These are phyloP conservation scores for Leptographium procerum DNA, from an alignment of 2,329 filamentous ascomycete genomes.

Conservation along the genomic window DNA sequence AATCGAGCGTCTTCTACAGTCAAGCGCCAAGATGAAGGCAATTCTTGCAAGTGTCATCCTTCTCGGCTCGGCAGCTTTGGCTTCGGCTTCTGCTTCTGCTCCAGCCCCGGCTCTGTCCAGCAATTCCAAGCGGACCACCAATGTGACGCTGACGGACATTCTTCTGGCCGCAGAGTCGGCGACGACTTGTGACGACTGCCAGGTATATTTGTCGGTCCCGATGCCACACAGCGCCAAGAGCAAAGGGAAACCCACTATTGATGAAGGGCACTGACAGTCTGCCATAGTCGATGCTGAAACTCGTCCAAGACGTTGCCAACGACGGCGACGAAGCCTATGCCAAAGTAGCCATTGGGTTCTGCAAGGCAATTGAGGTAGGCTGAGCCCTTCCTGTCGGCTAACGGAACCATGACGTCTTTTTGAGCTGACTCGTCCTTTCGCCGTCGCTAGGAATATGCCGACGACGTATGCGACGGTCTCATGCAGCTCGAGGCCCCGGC, in stretches of 20 bases:
- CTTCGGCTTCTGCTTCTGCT: too few relatives aligned
- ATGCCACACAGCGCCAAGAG: too few relatives aligned
- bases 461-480: slow-evolving; percentile 43
- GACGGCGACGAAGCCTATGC: slow-evolving; percentile 23
- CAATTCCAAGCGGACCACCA: not conserved
- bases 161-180: not conserved
- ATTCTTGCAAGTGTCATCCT: too few relatives aligned
- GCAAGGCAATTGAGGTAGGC: not conserved
- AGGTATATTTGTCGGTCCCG: too few relatives aligned
- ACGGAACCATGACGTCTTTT: too few relatives aligned
- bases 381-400: too few relatives aligned
- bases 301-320: slow-evolving; percentile 23
- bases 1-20: too few relatives aligned
- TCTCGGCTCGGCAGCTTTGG: too few relatives aligned
- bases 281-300: slow-evolving; percentile 16
- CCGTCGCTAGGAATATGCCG: slow-evolving; percentile 28
- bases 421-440: too few relatives aligned
- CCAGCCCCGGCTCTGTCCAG: too few relatives aligned
- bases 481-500: slow-evolving; percentile 41
- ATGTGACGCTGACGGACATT: not conserved
- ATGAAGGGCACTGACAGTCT: not conserved
- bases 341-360: not conserved
- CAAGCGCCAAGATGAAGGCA: too few relatives aligned
- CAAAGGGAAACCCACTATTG: not conserved
- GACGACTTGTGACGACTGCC: not conserved